phyloP scores from a whole-genome alignment of 768 basidiomycete genomes.

The Boletus eberwhitei region DNA sequence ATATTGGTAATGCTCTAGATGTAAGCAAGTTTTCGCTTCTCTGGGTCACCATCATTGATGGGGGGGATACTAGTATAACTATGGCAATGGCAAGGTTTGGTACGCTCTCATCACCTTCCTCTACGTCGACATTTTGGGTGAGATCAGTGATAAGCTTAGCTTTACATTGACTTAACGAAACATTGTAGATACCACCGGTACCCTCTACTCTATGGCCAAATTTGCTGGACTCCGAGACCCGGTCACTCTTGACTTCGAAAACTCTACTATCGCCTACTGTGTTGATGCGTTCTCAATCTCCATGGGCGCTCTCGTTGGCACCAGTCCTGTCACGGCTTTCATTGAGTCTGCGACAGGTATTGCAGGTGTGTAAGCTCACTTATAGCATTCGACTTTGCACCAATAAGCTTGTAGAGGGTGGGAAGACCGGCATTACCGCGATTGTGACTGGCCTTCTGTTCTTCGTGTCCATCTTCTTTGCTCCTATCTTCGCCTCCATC shows the following conservation, averaged over 20 bases:
- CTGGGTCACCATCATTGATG: conserved; percentile 2
- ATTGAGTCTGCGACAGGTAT: conserved; percentile 84
- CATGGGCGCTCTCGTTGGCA: conserved; percentile 77
- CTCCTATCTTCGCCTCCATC: conserved; percentile 85
- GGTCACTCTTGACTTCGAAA: conserved; percentile 83
- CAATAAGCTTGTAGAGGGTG: conserved; percentile 57
- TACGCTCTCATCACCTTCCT: conserved; percentile 87
- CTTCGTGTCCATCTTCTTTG: conserved; percentile 83
- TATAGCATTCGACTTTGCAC: background rate
- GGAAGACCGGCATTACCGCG: conserved; percentile 82
- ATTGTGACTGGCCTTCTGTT: conserved; percentile 70
- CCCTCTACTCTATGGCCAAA: conserved; percentile 87
- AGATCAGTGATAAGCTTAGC: conserved; percentile 15
- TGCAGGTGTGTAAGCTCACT: conserved; percentile 41
- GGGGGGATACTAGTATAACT: conserved; percentile 39
- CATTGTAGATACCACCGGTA: conserved; percentile 49
- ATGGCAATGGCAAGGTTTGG: conserved; percentile 73
- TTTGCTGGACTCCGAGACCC: conserved; percentile 86
- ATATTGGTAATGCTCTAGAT: conserved; percentile 64
- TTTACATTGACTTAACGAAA: background rate
- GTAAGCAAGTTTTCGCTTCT: conserved; percentile 36
- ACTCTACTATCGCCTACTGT: conserved; percentile 77
- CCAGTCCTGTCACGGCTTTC: conserved; percentile 79
- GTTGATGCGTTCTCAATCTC: conserved; percentile 79
- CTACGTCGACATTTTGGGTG: conserved; percentile 82